Base-by-base conservation (phyloP, 352 stramenopile genomes). In the Pythium biforme region DNA sequence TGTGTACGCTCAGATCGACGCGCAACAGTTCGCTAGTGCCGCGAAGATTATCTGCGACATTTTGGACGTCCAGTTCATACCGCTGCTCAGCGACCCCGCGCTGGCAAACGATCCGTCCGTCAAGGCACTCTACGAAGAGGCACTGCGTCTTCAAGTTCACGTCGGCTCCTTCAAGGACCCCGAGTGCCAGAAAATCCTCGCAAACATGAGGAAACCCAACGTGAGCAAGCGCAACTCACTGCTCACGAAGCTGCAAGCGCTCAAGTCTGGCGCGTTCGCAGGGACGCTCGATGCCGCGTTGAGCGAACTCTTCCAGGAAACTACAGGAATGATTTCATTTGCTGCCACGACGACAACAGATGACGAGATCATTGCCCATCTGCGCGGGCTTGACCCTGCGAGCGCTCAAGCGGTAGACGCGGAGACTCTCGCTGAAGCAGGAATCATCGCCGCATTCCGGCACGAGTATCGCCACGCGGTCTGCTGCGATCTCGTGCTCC, bases 151-250 rank as follows among this genome's bases (percentile, higher is more conserved):
- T 8, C 83, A 90, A 69, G 63, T 94, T 1, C 82, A 95, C 46
- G 61, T 94, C 20, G 83, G 81, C 0, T 86, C 79, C 0, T 75
- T 94, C 26, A 89, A 94, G 62, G 84, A 92, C 34, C 49, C 75
- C 4, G 85, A 92, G 45, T 92, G 83, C 25, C 81, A 90, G 62
- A 92, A 91, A 50, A 79, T 90, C 23, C 31, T 87, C n/a, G 67
- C 78, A 3, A 82, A 70, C 22, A 68, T 87, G 34, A 90, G 84
- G 59, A 86, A 86, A 26, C 31, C 57, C 8, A 41, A 45, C 9
- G 74, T 55, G 1, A 84, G 55, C 55, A 88, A 84, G 43, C 71
- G 76, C 9, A 33, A 62, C 15, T 67, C 69, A 12, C 53, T 92
- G 20, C 40, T 89, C 1, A 72, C 84, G 4, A 92, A 88, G 60